Evolutionary conservation across 768 basidiomycete species (phyloP).

Genomic region (Suillus plorans): DNA sequence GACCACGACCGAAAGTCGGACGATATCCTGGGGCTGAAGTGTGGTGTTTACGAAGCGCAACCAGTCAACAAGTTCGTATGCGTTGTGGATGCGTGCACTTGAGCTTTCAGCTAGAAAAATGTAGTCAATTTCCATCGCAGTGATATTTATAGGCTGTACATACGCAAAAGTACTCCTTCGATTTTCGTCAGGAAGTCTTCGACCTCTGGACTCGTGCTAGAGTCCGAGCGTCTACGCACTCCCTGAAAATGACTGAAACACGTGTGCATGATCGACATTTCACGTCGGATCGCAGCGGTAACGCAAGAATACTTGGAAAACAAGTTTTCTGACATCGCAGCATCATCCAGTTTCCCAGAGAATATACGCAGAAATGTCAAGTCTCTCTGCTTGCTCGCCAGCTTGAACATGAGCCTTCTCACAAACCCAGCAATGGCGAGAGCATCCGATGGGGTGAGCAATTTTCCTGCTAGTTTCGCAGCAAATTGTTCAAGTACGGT

Average conservation of each 20-base stretch:
- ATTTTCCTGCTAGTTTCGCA: conserved; percentile 59
- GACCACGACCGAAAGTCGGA: conserved; percentile 40
- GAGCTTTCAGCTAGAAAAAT: conserved; percentile 38
- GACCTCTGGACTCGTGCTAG: conserved; percentile 28
- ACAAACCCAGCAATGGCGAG: conserved; percentile 64
- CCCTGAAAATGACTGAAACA: conserved; percentile 34
- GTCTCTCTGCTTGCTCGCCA: conserved; percentile 55
- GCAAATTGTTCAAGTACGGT: conserved; percentile 76
- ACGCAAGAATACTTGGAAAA: conserved; percentile 36
- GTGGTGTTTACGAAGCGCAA: conserved; percentile 46
- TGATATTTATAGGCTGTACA: conserved; percentile 23
- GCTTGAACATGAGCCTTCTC: conserved; percentile 57
- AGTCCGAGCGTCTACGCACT: background rate
- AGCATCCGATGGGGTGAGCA: conserved; percentile 57
- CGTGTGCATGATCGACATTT: conserved; percentile 41
- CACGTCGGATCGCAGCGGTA: conserved; percentile 42
- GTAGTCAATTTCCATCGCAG: background rate
- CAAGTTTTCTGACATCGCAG: conserved; percentile 29
- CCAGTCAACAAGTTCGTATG: conserved; percentile 65
- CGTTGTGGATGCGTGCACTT: conserved; percentile 34
- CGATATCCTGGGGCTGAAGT: conserved; percentile 37
- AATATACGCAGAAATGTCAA: conserved; percentile 38
- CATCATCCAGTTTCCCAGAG: conserved; percentile 36
- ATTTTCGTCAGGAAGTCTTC: conserved; percentile 45
- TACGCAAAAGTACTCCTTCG: conserved; percentile 47